Conservation (phyloP, 257 asterid genomes). For the Penstemon davidsonii region DNA sequence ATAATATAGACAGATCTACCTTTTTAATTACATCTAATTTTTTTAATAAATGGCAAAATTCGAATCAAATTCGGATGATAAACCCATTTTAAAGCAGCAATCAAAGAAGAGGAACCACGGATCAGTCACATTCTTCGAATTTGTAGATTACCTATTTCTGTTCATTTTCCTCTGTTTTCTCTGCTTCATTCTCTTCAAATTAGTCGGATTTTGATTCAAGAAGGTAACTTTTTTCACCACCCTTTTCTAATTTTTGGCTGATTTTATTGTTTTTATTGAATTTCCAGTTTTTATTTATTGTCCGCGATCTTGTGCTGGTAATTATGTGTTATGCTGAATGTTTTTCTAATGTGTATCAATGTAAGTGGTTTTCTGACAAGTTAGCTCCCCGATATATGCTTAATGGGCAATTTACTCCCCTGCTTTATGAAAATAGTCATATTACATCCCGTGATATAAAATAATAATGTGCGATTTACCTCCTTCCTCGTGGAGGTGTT, state of each 20-base stretch:
- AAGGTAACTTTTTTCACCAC: conserved; percentile 32
- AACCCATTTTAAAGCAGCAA: conserved; percentile 33
- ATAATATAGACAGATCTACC: conserved; percentile 23
- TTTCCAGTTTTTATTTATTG: not conserved
- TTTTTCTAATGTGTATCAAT: not conserved
- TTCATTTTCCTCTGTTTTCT: conserved; percentile 67
- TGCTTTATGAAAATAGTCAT: no score
- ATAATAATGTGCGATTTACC: no score
- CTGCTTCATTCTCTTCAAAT: conserved; percentile 54
- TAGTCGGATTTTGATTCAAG: conserved; percentile 50
- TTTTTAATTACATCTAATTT: not conserved
- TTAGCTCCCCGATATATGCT: no score
- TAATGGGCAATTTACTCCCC: no score
- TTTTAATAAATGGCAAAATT: conserved; percentile 43
- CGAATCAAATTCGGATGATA: conserved; percentile 35
- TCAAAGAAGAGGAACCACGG: conserved; percentile 41
- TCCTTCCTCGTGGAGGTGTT: no score
- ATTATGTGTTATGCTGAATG: not conserved
- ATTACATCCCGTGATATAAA: no score
- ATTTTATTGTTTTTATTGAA: conserved; percentile 2
- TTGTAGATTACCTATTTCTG: conserved; percentile 59
- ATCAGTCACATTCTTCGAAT: conserved; percentile 43
- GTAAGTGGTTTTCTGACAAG: not conserved
- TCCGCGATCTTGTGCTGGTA: not conserved
- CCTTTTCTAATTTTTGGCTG: conserved; percentile 2